Base-by-base conservation (phyloP, 2,329 filamentous ascomycete species). In the Dothiorella sarmentorum region DNA sequence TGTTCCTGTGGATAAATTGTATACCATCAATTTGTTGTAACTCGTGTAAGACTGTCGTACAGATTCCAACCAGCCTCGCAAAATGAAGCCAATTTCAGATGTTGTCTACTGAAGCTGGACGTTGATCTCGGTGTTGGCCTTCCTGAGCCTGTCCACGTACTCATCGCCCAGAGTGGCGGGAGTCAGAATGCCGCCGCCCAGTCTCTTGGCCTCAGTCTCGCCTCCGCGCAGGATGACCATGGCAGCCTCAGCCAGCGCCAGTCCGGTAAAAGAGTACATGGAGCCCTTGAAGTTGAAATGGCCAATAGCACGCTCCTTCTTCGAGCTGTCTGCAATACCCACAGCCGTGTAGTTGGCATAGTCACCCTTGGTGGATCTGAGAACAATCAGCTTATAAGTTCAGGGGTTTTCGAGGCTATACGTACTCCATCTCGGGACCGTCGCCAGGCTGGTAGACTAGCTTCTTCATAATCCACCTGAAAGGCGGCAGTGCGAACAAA, bases 161-260 rank as follows among this genome's bases (percentile, higher is more conserved):
- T 78, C 75, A 64, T 87, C 84, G 1, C 89, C 89, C 2, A 92
- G 74, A 56, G 83, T 88, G 0, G 88, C 86, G 0, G 89, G 85
- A 1, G 89, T 92, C 62, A 89, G 83, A 22, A 90, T 75, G 2
- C 88, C 89, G 17, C 88, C 88, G 1, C 78, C 78, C 11, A 90
- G 73, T 33, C 79, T 71, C 47, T 79, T 76, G 9, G 78, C 79
- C 35, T 74, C 67, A 2, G 83, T 73, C 13, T 85, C 69, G 18
- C 71, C 65, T 3, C 73, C 55, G 27, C 67, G 78, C 15, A 91
- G 74, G 29, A 92, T 75, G 0, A 85, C 84, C 37, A 82, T 74
- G 3, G 87, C 88, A 11, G 82, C 88, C 65, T 90, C 80, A 2
- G 81, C 80, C 13, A 89, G 67, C 26, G 87, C 77, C 17, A 85